Evolutionary conservation across 441 rosid genomes (phyloP), one percentile per base, ranked within the genome.

Genomic region (Bruguiera hainesii): DNA sequence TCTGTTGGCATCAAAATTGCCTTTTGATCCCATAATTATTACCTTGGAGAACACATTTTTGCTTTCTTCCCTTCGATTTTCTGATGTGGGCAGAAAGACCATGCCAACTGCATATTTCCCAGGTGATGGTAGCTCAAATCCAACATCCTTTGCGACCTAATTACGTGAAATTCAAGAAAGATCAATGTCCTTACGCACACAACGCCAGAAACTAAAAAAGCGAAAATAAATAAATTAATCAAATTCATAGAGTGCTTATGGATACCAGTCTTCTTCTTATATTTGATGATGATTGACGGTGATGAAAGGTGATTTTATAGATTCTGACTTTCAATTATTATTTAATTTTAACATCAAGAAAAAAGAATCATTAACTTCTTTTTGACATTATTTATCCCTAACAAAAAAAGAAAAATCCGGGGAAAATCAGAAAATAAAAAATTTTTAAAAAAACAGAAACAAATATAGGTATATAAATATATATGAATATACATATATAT

Each of bases 91-190:
- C 80, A 96, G 75, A 81, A 91, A 96, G 79, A 96, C 73, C 99
- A 96, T 96, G 50, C 99, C 99, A 69, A 96, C 96, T 39, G 98
- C 99, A 78, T 93, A 96, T 19, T 86, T 75, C 26, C 98, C 98
- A 3, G 84, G 83, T 18, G 88, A 79, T 2, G 99, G 99, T 58
- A 96, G 85, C 70, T 77, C 88, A 70, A 96, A 87, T 67, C 98
- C 98, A 66, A 77, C 75, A 57, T 91, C 95, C 61, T 70, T 82
- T 6, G 87, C 81, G 60, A 84, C 90, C 98, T 89, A 81, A 29
- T 50, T 13, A 15, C 63, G 53, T 23, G 28, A 61, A 67, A 71
- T 50, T 33, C 53, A 71, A 56, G 29, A 20, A 46, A 60, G 58
- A 72, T 33, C 73, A 60, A 9, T 18, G 33, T 4, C 29, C 9